A percentile compares a stretch with the other conserved stretches of the same genome.
These are phyloP conservation scores for Fraxinus latifolia DNA, from an alignment of 305 asterid genomes.

Conservation along the genomic window DNA sequence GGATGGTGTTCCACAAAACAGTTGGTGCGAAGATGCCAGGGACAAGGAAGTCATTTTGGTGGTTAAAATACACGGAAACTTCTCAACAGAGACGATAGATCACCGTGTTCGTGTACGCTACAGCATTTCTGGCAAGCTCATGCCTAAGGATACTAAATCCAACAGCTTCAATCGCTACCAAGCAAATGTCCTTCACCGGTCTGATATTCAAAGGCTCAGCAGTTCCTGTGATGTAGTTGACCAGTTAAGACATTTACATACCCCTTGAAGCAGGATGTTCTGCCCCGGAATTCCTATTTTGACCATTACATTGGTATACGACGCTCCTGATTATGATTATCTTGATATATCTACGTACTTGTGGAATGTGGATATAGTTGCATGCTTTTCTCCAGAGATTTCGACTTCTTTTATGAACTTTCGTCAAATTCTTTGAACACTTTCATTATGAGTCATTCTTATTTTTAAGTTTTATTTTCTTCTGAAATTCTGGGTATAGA, in stretches of 20 bases:
- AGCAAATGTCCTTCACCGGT: slow-evolving; percentile 60
- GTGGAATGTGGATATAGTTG: background rate
- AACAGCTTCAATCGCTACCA: slow-evolving; percentile 28
- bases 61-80: slow-evolving; percentile 54
- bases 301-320: background rate
- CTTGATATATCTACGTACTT: background rate
- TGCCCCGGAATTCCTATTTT: background rate
- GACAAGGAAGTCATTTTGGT: slow-evolving; percentile 76
- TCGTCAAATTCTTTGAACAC: background rate
- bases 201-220: slow-evolving; percentile 56
- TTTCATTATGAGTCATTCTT: background rate
- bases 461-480: background rate
- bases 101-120: slow-evolving; percentile 79
- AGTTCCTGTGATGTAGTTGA: slow-evolving; percentile 63
- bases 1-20: slow-evolving; percentile 70
- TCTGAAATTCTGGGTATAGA: slow-evolving; percentile 21
- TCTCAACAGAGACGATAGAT: slow-evolving; percentile 47
- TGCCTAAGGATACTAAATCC: slow-evolving; percentile 42
- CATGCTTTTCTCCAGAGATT: background rate
- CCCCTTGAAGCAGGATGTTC: slow-evolving; percentile 42
- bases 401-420: background rate
- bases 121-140: slow-evolving; percentile 59
- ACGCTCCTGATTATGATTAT: background rate
- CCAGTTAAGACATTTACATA: slow-evolving; percentile 51
- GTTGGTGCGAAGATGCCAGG: slow-evolving; percentile 89